A percentile compares a stretch with the other conserved stretches of the same genome.
phyloP scores from a whole-genome alignment of 1,284 basidiomycete species.

The Microbotryum intermedium region DNA sequence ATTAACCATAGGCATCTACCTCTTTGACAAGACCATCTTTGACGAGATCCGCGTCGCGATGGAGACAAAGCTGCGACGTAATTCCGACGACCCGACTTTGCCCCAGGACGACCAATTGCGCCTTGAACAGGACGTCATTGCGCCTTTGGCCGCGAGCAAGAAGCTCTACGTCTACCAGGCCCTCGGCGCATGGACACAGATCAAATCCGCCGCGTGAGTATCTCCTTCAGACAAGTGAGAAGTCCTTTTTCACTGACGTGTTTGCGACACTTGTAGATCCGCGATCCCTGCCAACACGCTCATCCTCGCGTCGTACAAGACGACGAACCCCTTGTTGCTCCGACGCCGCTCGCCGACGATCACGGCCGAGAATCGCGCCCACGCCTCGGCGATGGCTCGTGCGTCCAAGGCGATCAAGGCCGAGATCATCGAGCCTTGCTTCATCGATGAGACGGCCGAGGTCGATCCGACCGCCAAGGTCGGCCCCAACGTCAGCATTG shows the following conservation, averaged over 20 bases:
- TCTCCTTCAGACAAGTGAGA: not conserved
- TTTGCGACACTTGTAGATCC: conserved; percentile 34
- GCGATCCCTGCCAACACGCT: conserved; percentile 46
- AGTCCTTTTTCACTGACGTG: not conserved
- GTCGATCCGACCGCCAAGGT: conserved; percentile 45
- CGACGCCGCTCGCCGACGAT: conserved; percentile 37
- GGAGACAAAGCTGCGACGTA: conserved; percentile 43
- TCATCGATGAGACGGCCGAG: conserved; percentile 43
- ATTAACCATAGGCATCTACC: conserved; percentile 28
- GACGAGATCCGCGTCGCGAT: conserved; percentile 47
- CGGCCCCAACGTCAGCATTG: conserved; percentile 45
- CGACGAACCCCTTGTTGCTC: conserved; percentile 36
- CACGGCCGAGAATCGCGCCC: conserved; percentile 30
- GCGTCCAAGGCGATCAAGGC: conserved; percentile 24
- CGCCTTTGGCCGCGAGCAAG: conserved; percentile 42
- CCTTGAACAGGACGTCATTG: conserved; percentile 48
- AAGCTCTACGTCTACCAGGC: conserved; percentile 47
- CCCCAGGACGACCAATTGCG: conserved; percentile 45
- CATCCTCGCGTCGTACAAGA: conserved; percentile 35
- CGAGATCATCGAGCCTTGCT: conserved; percentile 44
- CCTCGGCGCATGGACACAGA: conserved; percentile 46
- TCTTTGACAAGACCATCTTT: conserved; percentile 47
- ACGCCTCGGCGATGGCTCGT: conserved; percentile 16
- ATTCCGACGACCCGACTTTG: conserved; percentile 41
- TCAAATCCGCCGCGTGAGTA: conserved; percentile 47